A percentile compares a stretch with the other conserved stretches of the same genome.
These are phyloP conservation scores for Ophiocordyceps camponoti-rufipedis DNA, from an alignment of 2,329 filamentous ascomycete genomes.

Conservation along the genomic window DNA sequence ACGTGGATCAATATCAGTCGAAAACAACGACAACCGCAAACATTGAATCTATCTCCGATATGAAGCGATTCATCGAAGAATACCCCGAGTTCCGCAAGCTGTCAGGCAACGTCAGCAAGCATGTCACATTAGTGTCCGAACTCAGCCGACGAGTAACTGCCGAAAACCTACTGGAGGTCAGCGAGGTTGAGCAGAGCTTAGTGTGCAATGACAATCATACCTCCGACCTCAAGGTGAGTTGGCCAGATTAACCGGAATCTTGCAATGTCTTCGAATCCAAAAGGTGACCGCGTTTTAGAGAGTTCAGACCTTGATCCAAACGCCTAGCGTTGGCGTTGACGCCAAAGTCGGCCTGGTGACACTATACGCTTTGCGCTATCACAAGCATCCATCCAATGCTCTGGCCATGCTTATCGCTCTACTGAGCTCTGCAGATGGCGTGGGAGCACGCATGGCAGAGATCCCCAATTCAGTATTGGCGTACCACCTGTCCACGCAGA, in stretches of 20 bases:
- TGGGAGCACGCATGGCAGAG: conserved; percentile 57
- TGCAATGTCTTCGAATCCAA: background rate
- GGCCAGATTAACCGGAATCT: too few species aligned
- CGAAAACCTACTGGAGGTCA: conserved; percentile 84
- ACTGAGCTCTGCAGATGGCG: conserved; percentile 64
- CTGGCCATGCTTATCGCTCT: conserved; percentile 76
- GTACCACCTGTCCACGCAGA: conserved; percentile 77
- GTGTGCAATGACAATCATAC: conserved; percentile 94
- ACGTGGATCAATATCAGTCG: conserved; percentile 93
- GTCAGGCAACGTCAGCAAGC: conserved; percentile 95
- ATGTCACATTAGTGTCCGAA: conserved; percentile 89
- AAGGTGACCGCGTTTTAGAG: conserved; percentile 28
- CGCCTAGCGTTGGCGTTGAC: conserved; percentile 55
- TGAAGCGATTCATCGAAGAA: conserved; percentile 98
- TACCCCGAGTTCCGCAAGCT: conserved; percentile 96
- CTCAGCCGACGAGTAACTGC: conserved; percentile 73
- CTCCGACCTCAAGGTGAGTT: conserved; percentile 64
- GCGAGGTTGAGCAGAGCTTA: conserved; percentile 88
- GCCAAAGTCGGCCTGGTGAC: conserved; percentile 83
- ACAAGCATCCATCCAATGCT: conserved; percentile 68
- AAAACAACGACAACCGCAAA: conserved; percentile 95
- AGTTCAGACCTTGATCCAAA: conserved; percentile 72
- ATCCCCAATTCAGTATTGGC: conserved; percentile 65
- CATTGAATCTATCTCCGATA: conserved; percentile 91
- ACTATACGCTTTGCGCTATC: conserved; percentile 86